A percentile compares a stretch with the other conserved stretches of the same genome.
Evolutionary conservation across 495 filamentous ascomycete species (phyloP).

Genomic region (Penicillium egyptiacum): DNA sequence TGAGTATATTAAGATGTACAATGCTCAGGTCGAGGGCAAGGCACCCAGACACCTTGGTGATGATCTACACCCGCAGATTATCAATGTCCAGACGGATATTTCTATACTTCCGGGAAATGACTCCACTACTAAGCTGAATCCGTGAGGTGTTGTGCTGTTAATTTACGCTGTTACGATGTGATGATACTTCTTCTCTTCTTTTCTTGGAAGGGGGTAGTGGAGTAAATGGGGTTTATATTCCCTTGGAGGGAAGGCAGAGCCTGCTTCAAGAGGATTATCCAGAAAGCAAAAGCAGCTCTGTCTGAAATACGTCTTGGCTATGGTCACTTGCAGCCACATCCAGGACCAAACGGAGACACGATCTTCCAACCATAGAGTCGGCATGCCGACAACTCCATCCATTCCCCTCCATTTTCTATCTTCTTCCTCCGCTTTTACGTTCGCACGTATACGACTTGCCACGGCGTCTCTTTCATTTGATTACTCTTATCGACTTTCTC

Average conservation of each 20-base stretch:
- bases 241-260: neutral
- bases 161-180: slow-evolving; percentile 21
- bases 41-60: slow-evolving; percentile 14
- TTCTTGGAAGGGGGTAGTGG: neutral
- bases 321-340: neutral
- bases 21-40: slow-evolving; percentile 13
- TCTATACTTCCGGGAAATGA: slow-evolving; percentile 22
- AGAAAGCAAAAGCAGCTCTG: neutral
- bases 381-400: neutral
- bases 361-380: neutral
- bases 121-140: slow-evolving; percentile 11
- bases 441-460: neutral
- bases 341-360: neutral
- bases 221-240: neutral
- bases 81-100: slow-evolving; percentile 35
- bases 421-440: neutral
- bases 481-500: neutral
- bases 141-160: neutral
- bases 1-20: slow-evolving; percentile 36
- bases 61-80: slow-evolving; percentile 26
- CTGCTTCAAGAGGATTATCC: neutral
- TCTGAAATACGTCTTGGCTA: neutral
- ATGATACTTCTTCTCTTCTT: slow-evolving; percentile 12
- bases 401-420: neutral
- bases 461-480: neutral